phyloP scores from a whole-genome alignment of 2,329 filamentous ascomycete genomes.

The Nakataea oryzae region DNA sequence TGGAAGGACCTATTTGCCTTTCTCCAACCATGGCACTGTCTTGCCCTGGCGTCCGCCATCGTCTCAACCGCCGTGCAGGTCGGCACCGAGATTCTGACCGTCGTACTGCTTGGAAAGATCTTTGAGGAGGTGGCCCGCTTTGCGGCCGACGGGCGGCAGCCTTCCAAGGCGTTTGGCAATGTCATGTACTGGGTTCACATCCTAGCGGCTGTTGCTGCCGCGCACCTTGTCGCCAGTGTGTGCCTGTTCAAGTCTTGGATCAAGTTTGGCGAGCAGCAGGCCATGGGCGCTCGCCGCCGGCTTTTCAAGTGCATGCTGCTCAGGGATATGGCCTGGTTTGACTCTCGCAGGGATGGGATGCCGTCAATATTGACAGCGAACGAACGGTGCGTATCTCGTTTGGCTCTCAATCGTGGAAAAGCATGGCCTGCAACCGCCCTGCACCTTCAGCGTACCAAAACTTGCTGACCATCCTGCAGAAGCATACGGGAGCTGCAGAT shows the following conservation, averaged over 20 bases:
- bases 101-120: constrained; percentile 63
- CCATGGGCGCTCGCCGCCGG: constrained; percentile 48
- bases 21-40: constrained; percentile 9
- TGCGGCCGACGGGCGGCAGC: constrained; percentile 41
- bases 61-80: constrained; percentile 48
- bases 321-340: constrained; percentile 76
- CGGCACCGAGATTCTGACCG: constrained; percentile 51
- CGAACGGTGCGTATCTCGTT: constrained; percentile 52
- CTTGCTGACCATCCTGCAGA: constrained; percentile 31
- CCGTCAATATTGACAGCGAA: constrained; percentile 60
- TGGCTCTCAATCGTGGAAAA: background rate
- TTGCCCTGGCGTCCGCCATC: constrained; percentile 29
- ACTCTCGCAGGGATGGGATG: constrained; percentile 60
- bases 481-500: constrained; percentile 75
- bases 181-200: constrained; percentile 52
- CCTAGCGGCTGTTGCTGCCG: constrained; percentile 51
- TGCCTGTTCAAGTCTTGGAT: constrained; percentile 63
- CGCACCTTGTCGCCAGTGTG: constrained; percentile 44
- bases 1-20: constrained; percentile 50
- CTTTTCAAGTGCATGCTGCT: constrained; percentile 61
- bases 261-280: constrained; percentile 72
- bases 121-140: constrained; percentile 63
- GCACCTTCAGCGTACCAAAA: background rate
- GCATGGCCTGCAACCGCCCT: background rate
- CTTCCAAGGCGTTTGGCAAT: constrained; percentile 33